phyloP scores from a whole-genome alignment of 129 eudicot genomes.

The Oenanthe sinensis region DNA sequence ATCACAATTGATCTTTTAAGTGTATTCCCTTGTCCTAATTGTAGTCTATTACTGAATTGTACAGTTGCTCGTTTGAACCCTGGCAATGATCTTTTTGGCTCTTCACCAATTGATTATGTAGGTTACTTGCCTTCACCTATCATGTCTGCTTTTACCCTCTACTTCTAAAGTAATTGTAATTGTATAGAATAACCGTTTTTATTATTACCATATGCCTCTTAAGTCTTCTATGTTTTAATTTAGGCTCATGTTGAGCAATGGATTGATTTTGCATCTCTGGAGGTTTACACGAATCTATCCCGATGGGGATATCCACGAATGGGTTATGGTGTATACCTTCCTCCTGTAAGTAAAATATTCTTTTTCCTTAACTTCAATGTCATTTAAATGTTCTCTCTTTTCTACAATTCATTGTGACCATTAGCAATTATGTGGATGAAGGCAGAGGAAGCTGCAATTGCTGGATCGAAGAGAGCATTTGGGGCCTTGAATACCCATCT shows the following conservation, averaged over 20 bases:
- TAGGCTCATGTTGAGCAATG: constrained; percentile 71
- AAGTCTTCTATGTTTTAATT: neutral
- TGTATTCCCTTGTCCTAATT: neutral
- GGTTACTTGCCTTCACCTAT: constrained; percentile 8
- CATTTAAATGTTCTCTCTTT: neutral
- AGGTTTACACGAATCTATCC: constrained; percentile 34
- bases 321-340: constrained; percentile 32
- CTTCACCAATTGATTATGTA: constrained; percentile 67
- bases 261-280: constrained; percentile 54
- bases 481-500: constrained; percentile 65
- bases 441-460: constrained; percentile 77
- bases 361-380: neutral
- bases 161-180: neutral
- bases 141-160: neutral
- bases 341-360: constrained; percentile 30
- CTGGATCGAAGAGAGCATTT: constrained; percentile 59
- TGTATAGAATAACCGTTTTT: constrained; percentile 7
- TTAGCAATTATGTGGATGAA: constrained; percentile 7
- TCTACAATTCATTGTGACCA: neutral
- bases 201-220: neutral
- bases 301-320: constrained; percentile 45
- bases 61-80: constrained; percentile 54
- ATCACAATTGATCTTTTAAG: neutral
- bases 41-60: constrained; percentile 10
- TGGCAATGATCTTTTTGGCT: constrained; percentile 51